Conservation (phyloP, 2,329 filamentous ascomycete species). For the Aspergillus sclerotialis region DNA sequence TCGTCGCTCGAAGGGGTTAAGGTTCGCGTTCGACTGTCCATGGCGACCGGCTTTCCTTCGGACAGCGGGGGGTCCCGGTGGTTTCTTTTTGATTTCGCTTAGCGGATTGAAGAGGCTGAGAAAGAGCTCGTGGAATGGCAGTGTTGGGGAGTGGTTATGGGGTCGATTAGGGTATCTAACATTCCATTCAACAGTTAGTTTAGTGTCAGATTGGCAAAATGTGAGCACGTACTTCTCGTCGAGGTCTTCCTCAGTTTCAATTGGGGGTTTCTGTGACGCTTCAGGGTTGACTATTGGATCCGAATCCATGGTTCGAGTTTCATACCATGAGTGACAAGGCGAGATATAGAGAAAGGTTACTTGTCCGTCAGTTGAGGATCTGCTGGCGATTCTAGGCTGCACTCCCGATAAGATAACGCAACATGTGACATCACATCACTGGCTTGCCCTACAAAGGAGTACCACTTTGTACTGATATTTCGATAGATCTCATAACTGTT, state of each 20-base stretch:
- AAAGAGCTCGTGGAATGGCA: conserved; percentile 76
- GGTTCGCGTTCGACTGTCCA: conserved; percentile 40
- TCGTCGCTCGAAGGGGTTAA: conserved; percentile 69
- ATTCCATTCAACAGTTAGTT: not conserved
- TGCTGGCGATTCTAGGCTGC: conserved; percentile 19
- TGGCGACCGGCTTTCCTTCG: conserved; percentile 55
- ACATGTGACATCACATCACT: conserved; percentile 19
- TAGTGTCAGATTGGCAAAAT: too few relatives aligned
- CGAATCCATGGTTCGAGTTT: conserved; percentile 19
- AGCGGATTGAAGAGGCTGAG: conserved; percentile 73
- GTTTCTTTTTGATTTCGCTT: conserved; percentile 68
- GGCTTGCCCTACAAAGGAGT: too few relatives aligned
- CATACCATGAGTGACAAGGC: not conserved
- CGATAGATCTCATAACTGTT: too few relatives aligned
- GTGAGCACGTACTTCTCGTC: conserved; percentile 31
- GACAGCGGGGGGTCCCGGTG: conserved; percentile 47
- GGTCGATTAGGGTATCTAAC: conserved; percentile 73
- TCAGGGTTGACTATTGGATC: conserved; percentile 18
- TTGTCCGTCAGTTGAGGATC: too few relatives aligned
- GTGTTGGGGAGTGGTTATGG: conserved; percentile 68
- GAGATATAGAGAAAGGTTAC: not conserved
- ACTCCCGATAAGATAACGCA: conserved; percentile 18
- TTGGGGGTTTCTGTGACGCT: too few relatives aligned
- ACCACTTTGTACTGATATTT: too few relatives aligned
- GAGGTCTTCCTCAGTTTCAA: conserved; percentile 17